Base-by-base conservation (phyloP, 306 rosid species). In the Vachellia pachyceras region DNA sequence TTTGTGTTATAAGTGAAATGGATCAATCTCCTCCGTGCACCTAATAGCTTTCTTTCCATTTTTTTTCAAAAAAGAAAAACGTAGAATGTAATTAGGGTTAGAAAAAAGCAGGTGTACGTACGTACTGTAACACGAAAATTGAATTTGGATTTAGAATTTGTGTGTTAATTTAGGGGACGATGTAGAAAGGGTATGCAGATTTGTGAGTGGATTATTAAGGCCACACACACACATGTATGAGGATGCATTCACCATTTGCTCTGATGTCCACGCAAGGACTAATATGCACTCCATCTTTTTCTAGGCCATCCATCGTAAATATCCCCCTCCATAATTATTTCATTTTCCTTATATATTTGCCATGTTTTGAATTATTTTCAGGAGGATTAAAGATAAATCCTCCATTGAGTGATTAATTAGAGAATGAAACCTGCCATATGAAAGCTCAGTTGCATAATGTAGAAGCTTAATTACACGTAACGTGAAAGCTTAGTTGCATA, bases 251-350 rank as follows among this genome's bases (percentile, higher is more conserved):
- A n/a, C n/a, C n/a, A n/a, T n/a, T n/a, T n/a, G n/a, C n/a, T n/a
- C 64, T 45, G 18, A 58, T 54, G 73, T 73, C 40, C 80, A 50
- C 82, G 73, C 54, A 84, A 55, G 75, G 81, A 54, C 72, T 69
- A 67, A 75, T 75, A 70, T 69, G 77, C 61, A 22, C 33, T 73
- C 78, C 64, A 52, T 69, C 73, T 70, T 50, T 50, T 52, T 18
- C 7, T 52, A 80, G 83, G 81, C 76, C 83, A 69, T 58, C 3
- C 1, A 55, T 52, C 23, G 17, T 8, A 4, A n/a, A n/a, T n/a
- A n/a, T n/a, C n/a, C n/a, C n/a, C n/a, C n/a, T n/a, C n/a, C n/a
- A n/a, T n/a, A n/a, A n/a, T n/a, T n/a, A n/a, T n/a, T n/a, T n/a
- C n/a, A 3, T 50, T 50, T 47, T 47, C 1, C 46, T 42, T 42